Conservation (phyloP, 768 basidiomycete species). For the Tulasnella sp. region DNA sequence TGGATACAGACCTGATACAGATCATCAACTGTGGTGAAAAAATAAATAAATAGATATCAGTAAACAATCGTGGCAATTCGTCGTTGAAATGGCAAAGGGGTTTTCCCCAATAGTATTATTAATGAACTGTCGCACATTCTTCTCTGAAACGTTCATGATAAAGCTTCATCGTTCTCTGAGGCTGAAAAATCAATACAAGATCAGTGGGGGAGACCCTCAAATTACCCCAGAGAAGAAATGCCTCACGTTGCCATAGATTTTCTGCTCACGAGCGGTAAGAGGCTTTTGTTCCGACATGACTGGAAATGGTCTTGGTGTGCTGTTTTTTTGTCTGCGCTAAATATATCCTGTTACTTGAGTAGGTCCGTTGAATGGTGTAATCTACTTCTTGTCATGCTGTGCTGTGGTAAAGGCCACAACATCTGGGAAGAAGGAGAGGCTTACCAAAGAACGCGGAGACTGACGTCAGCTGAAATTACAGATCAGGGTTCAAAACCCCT, state of each 20-base stretch:
- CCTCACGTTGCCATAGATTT: neutral
- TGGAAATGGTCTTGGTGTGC: too few species aligned
- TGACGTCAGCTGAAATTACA: too few species aligned
- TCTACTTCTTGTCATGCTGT: too few species aligned
- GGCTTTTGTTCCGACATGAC: too few species aligned
- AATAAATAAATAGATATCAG: neutral
- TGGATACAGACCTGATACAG: constrained; percentile 8
- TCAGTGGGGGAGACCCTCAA: neutral
- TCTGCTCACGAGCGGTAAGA: neutral
- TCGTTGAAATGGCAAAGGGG: neutral
- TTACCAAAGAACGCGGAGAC: too few species aligned
- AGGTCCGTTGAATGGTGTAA: too few species aligned
- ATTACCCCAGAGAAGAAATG: neutral
- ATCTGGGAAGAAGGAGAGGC: too few species aligned
- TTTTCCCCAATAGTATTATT: neutral
- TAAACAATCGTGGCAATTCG: neutral
- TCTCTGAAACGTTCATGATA: constrained; percentile 10
- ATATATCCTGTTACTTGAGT: too few species aligned
- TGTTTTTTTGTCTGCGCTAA: too few species aligned
- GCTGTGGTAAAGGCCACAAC: too few species aligned
- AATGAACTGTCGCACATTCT: too few species aligned
- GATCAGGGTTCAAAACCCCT: too few species aligned
- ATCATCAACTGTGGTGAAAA: constrained; percentile 10
- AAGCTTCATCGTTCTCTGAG: constrained; percentile 10
- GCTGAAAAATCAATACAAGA: neutral